phyloP scores from a whole-genome alignment of 2,329 filamentous ascomycete genomes.

The Pseudogymnoascus sp. region DNA sequence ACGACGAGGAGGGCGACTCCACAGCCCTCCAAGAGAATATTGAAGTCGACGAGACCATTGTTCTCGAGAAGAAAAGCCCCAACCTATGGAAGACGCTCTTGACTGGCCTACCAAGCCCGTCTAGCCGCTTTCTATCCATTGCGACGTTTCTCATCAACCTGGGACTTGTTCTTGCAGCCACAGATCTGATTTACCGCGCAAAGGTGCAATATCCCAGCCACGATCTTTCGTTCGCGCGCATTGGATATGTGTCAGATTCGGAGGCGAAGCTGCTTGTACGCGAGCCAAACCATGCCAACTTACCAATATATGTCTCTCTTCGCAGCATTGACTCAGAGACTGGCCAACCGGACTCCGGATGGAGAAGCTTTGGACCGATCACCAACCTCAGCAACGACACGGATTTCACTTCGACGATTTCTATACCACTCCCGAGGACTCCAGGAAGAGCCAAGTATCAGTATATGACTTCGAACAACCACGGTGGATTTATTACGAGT shows the following conservation, averaged over 20 bases:
- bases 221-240: slow-evolving; percentile 74
- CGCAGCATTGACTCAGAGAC: slow-evolving; percentile 45
- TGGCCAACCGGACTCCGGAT: slow-evolving; percentile 49
- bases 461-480: slow-evolving; percentile 80
- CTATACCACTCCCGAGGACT: slow-evolving; percentile 53
- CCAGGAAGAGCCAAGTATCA: slow-evolving; percentile 66
- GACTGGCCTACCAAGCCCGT: slow-evolving; percentile 66
- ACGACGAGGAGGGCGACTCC: slow-evolving; percentile 16
- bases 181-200: slow-evolving; percentile 72
- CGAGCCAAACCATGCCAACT: slow-evolving; percentile 67
- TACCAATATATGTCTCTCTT: slow-evolving; percentile 69
- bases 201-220: slow-evolving; percentile 60
- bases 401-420: slow-evolving; percentile 71
- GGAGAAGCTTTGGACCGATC: slow-evolving; percentile 61
- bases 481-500: slow-evolving; percentile 72
- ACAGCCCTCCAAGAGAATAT: slow-evolving; percentile 43
- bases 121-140: slow-evolving; percentile 57
- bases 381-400: slow-evolving; percentile 63
- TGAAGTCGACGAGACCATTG: slow-evolving; percentile 55
- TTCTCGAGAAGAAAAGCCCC: slow-evolving; percentile 49
- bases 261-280: slow-evolving; percentile 76
- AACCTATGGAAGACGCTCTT: slow-evolving; percentile 59
- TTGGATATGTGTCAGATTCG: slow-evolving; percentile 77
- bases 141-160: slow-evolving; percentile 67
- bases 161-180: slow-evolving; percentile 57